phyloP scores from a whole-genome alignment of 768 basidiomycete genomes.

The Hygrophoropsis aurantiaca region DNA sequence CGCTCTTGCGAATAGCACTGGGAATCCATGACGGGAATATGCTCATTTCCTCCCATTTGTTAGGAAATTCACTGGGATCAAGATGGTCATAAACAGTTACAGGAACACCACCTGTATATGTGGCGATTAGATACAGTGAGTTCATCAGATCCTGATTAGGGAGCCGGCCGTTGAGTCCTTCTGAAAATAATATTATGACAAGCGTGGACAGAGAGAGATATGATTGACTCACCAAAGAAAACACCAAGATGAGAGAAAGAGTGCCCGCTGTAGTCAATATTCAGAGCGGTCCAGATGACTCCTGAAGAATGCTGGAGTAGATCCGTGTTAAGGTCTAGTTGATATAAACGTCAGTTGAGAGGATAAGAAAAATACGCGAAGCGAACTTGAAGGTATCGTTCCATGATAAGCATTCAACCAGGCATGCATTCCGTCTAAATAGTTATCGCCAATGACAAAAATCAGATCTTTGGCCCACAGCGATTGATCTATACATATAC shows the following conservation, averaged over 20 bases:
- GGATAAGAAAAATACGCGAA: not conserved
- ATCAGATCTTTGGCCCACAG: slow-evolving; percentile 95
- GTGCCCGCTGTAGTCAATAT: slow-evolving; percentile 94
- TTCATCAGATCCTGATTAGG: slow-evolving; percentile 97
- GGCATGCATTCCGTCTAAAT: slow-evolving; percentile 90
- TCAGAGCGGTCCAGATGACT: slow-evolving; percentile 93
- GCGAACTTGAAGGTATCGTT: slow-evolving; percentile 59
- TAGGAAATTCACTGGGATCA: slow-evolving; percentile 44
- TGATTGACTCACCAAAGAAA: slow-evolving; percentile 70
- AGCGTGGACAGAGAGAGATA: slow-evolving; percentile 2
- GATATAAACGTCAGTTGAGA: not conserved
- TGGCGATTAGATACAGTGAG: slow-evolving; percentile 70
- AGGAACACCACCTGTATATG: slow-evolving; percentile 72
- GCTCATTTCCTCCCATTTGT: slow-evolving; percentile 23
- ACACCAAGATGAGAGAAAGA: slow-evolving; percentile 96
- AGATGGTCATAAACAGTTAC: slow-evolving; percentile 80
- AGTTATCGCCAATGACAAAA: slow-evolving; percentile 85
- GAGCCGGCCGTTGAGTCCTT: slow-evolving; percentile 91
- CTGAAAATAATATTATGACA: slow-evolving; percentile 38
- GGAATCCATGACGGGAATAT: slow-evolving; percentile 49
- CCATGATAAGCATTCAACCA: slow-evolving; percentile 88
- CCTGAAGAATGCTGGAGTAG: slow-evolving; percentile 69
- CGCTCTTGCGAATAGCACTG: slow-evolving; percentile 37
- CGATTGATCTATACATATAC: slow-evolving; percentile 62
- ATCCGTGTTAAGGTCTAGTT: slow-evolving; percentile 64